Base-by-base conservation (phyloP, 352 stramenopile genomes). In the Globisporangium sylvaticum region DNA sequence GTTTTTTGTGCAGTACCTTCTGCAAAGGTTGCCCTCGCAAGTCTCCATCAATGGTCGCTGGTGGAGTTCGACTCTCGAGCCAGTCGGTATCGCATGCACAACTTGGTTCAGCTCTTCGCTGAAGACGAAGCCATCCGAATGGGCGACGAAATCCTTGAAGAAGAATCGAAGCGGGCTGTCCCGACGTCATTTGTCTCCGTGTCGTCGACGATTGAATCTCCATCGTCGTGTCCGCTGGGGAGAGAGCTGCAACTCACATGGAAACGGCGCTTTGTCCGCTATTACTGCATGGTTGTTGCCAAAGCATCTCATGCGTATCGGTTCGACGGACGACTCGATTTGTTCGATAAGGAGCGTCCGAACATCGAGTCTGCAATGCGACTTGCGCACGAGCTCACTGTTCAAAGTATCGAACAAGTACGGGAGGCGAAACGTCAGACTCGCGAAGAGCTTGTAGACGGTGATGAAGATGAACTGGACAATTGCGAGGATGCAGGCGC, bases 351-450 rank as follows among this genome's bases (percentile, higher is more conserved):
- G 52, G 83, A 94, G 66, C 79, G 87, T 34, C 69, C 87, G 7
- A 94, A 94, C 52, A 94, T 94, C 50, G 84, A 94, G 58, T 92
- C 84, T 27, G 87, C 87, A 15, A 90, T 94, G 76, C 75, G 81
- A 14, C 63, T 94, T 29, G 87, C 82, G 22, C 83, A 87, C 37
- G 83, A 94, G 39, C 75, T 94, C 10, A 89, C 84, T 10, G 62
- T 82, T 1, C 86, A 92, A 58, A 92, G 84, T 62, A 90, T 92
- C 56, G 80, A 91, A 24, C 76, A 81, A 44, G 76, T 91, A 20
- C 78, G 86, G 3, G 86, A 94, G 64, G 72, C 64, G 9, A 83
- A 84, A 31, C 73, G 66, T 0, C 66, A 70, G 58, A 62, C 67
- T 3, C 80, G 87, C 22, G 69, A 85, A 65, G 68, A 77, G 44